A percentile compares a stretch with the other conserved stretches of the same genome.
These are phyloP conservation scores for Podila epigama DNA, from an alignment of 192 early-diverging fungal genomes.

Conservation along the genomic window DNA sequence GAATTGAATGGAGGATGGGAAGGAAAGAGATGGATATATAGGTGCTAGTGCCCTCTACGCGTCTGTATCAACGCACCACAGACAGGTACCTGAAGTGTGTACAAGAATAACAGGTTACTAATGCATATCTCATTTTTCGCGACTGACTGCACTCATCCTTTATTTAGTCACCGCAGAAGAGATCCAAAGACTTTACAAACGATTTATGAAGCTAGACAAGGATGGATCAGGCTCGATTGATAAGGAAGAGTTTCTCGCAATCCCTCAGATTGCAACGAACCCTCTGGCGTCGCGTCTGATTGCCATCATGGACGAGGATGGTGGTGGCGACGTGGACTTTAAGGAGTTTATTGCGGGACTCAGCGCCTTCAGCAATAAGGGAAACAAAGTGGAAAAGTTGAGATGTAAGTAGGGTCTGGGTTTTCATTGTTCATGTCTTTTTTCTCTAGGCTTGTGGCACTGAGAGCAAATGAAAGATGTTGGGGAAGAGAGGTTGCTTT, in stretches of 20 bases:
- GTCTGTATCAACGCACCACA: too few species aligned
- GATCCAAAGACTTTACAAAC: conserved; percentile 98
- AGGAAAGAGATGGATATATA: too few species aligned
- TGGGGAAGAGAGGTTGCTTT: too few species aligned
- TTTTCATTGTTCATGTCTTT: conserved; percentile 5
- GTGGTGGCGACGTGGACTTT: conserved; percentile 98
- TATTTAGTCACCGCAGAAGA: conserved; percentile 85
- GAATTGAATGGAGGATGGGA: too few species aligned
- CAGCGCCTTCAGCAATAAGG: conserved; percentile 93
- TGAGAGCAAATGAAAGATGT: not conserved
- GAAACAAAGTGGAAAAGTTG: conserved; percentile 95
- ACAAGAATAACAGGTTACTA: not conserved
- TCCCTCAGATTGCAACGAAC: conserved; percentile 98
- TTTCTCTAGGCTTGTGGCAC: not conserved
- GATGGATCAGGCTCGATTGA: conserved; percentile 96
- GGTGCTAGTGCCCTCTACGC: too few species aligned
- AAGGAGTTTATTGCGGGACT: conserved; percentile 97
- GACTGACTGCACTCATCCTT: not conserved
- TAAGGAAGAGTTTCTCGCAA: conserved; percentile 95
- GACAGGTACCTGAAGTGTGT: too few species aligned
- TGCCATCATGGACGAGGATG: conserved; percentile 98
- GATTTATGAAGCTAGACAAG: conserved; percentile 98
- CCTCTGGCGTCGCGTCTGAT: conserved; percentile 95
- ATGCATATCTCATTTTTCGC: too few species aligned
- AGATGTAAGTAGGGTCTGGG: conserved; percentile 67